A percentile compares a stretch with the other conserved stretches of the same genome.
Conservation (phyloP, 164 flowering plant genomes). For the Vitis labrusca region DNA sequence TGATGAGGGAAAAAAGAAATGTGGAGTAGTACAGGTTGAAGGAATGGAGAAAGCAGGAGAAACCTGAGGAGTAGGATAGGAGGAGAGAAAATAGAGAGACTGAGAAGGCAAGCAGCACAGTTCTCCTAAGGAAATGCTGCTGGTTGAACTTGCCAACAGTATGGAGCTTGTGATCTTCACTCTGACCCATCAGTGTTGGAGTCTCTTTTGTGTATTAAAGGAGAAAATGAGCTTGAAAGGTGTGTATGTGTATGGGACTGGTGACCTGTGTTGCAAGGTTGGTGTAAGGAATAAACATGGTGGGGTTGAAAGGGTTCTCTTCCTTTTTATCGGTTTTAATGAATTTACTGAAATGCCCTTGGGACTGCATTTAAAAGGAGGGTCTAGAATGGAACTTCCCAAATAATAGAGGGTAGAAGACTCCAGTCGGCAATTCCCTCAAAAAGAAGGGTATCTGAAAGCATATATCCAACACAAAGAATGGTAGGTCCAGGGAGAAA, state of each 20-base stretch:
- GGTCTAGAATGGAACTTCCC: too few relatives aligned
- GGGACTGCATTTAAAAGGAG: too few relatives aligned
- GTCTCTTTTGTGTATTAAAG: too few relatives aligned
- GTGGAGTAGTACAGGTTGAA: slow-evolving; percentile 20
- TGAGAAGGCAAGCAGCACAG: slow-evolving; percentile 23
- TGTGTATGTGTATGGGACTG: background rate
- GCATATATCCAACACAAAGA: background rate
- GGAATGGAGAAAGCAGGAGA: slow-evolving; percentile 14
- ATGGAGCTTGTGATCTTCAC: background rate
- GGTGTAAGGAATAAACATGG: background rate
- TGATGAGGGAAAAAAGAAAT: slow-evolving; percentile 24
- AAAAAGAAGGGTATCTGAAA: too few relatives aligned
- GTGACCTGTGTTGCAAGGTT: background rate
- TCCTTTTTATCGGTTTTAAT: too few relatives aligned
- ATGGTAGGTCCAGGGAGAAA: background rate
- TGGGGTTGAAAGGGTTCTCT: too few relatives aligned
- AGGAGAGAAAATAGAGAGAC: slow-evolving; percentile 27
- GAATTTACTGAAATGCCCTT: too few relatives aligned
- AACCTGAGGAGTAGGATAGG: slow-evolving; percentile 20
- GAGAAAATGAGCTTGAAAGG: background rate
- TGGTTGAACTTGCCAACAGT: background rate
- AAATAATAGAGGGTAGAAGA: too few relatives aligned
- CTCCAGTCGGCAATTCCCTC: too few relatives aligned
- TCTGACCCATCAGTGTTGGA: background rate
- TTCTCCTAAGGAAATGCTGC: slow-evolving; percentile 12